These are phyloP conservation scores for Lumnitzera littorea DNA, from an alignment of 345 rosid species.

Conservation along the genomic window DNA sequence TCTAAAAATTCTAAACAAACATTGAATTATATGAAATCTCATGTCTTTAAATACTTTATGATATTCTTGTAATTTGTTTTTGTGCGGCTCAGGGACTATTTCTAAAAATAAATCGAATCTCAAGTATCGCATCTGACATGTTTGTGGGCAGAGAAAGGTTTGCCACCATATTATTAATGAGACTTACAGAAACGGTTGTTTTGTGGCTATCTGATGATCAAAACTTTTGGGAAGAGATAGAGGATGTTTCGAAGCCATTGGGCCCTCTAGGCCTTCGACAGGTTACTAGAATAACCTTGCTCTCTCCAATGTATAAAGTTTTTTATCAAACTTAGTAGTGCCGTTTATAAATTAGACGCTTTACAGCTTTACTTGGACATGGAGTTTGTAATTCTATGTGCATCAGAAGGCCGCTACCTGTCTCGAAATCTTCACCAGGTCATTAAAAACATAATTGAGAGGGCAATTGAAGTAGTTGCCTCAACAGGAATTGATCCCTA, in stretches of 20 bases:
- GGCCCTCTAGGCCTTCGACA: conserved; percentile 85
- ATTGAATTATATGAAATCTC: no score
- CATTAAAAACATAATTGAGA: conserved; percentile 71
- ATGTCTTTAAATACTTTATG: background rate
- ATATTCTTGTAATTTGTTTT: background rate
- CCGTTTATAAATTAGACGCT: background rate
- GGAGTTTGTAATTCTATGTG: conserved; percentile 82
- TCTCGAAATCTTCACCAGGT: conserved; percentile 81
- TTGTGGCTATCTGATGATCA: conserved; percentile 94
- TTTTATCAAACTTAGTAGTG: background rate
- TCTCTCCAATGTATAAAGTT: no score
- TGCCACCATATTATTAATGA: conserved; percentile 78
- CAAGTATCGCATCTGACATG: conserved; percentile 58
- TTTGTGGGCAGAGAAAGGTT: conserved; percentile 87
- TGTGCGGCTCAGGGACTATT: conserved; percentile 47
- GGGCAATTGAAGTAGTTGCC: conserved; percentile 75
- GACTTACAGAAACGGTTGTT: conserved; percentile 80
- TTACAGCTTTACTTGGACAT: conserved; percentile 83
- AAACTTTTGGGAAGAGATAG: conserved; percentile 81
- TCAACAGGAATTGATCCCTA: conserved; percentile 68
- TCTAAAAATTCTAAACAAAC: no score
- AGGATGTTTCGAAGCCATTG: conserved; percentile 54
- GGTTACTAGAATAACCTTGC: conserved; percentile 17
- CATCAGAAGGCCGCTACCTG: conserved; percentile 86
- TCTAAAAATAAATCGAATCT: conserved; percentile 51